phyloP scores from a whole-genome alignment of 345 rosid genomes.

The Arabidopsis arenosa region DNA sequence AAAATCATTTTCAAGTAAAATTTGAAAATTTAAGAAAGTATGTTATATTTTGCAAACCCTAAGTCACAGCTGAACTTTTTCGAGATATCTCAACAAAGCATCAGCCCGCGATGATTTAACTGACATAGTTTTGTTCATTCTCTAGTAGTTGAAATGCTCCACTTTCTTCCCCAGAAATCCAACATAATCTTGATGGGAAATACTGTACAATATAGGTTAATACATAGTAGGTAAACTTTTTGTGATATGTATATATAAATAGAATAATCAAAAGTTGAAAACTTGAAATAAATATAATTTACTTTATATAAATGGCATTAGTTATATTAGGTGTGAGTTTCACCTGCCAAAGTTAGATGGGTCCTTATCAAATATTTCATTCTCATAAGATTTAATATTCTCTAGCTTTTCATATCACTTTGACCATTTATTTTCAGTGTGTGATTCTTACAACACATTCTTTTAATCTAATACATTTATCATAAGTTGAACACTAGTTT shows the following conservation, averaged over 20 bases:
- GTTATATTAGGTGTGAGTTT: conserved; percentile 38
- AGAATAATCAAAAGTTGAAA: neutral
- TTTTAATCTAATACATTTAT: neutral
- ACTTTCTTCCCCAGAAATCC: no score
- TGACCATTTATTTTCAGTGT: neutral
- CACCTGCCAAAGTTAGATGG: conserved; percentile 33
- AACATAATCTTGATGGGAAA: no score
- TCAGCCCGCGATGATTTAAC: no score
- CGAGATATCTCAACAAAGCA: no score
- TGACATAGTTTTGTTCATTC: no score
- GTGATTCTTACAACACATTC: neutral
- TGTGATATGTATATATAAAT: neutral
- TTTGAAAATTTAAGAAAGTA: neutral
- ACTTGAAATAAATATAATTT: neutral
- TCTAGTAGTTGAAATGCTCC: no score
- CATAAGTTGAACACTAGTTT: neutral
- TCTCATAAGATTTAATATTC: neutral
- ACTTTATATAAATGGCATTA: conserved; percentile 23
- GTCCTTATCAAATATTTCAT: neutral
- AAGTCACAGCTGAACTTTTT: no score
- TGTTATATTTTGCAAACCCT: no score
- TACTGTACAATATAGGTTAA: no score
- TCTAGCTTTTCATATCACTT: neutral
- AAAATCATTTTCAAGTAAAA: no score
- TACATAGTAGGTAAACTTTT: neutral